phyloP scores from a whole-genome alignment of 192 early-diverging fungal species.

The Physocladia obscura region DNA sequence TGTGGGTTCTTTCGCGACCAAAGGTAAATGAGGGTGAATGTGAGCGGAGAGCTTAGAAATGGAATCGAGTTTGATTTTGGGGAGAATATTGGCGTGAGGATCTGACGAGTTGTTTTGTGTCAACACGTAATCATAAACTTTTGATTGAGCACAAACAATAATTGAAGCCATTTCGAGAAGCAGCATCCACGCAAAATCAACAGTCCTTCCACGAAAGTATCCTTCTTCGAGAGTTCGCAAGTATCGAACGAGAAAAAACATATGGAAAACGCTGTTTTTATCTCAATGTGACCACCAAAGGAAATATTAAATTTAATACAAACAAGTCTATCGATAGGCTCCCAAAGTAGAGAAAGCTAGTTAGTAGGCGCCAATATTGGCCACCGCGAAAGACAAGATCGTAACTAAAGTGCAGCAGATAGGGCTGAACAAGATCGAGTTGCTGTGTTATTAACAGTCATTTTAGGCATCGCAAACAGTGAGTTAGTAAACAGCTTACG shows the following conservation, averaged over 20 bases:
- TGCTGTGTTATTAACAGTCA: slow-evolving; percentile 55
- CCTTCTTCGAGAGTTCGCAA: slow-evolving; percentile 92
- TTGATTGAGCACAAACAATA: slow-evolving; percentile 46
- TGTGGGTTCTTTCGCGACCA: slow-evolving; percentile 97
- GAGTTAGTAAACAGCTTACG: slow-evolving; percentile 46
- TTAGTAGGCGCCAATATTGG: slow-evolving; percentile 89
- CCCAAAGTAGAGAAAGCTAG: slow-evolving; percentile 94
- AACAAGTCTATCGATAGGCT: slow-evolving; percentile 84
- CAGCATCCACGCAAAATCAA: slow-evolving; percentile 92
- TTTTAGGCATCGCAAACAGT: not conserved
- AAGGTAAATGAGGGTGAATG: slow-evolving; percentile 86
- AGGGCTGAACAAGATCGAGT: slow-evolving; percentile 74
- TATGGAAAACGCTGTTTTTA: not conserved
- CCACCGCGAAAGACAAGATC: slow-evolving; percentile 65
- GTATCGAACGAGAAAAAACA: slow-evolving; percentile 64
- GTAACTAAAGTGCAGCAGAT: slow-evolving; percentile 82
- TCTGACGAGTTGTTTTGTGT: slow-evolving; percentile 7
- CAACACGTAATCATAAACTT: too few relatives aligned
- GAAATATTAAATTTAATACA: too few relatives aligned
- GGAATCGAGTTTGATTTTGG: slow-evolving; percentile 49
- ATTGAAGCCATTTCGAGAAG: slow-evolving; percentile 60
- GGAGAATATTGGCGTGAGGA: slow-evolving; percentile 37
- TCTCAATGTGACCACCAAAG: too few relatives aligned
- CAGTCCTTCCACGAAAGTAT: slow-evolving; percentile 81
- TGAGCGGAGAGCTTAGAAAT: slow-evolving; percentile 81